Conservation (phyloP, 305 asterid genomes). For the Fraxinus nigra region DNA sequence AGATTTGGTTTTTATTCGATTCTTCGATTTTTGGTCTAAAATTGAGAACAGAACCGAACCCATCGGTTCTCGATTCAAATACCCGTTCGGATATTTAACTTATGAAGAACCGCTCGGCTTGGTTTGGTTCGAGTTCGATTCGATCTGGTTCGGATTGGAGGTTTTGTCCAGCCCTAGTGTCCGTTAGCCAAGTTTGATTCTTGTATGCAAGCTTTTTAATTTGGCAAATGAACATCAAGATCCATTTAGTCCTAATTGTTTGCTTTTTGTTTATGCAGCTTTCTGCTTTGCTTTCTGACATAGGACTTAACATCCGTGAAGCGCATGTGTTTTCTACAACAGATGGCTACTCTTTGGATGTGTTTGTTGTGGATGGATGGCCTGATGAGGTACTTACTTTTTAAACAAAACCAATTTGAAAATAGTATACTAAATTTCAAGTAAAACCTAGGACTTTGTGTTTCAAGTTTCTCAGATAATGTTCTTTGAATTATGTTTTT, state of each 20-base stretch:
- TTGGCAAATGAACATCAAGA: background rate
- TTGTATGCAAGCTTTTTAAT: background rate
- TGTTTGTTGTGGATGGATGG: slow-evolving; percentile 98
- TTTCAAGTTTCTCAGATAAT: background rate
- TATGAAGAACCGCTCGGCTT: too few species aligned
- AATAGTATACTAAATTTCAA: slow-evolving; percentile 1
- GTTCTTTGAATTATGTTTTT: background rate
- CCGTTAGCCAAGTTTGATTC: background rate
- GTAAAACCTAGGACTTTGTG: background rate
- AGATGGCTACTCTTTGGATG: slow-evolving; percentile 90
- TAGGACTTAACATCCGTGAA: slow-evolving; percentile 95
- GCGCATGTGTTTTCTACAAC: slow-evolving; percentile 95
- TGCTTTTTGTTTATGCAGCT: slow-evolving; percentile 51
- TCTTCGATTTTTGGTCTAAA: too few species aligned
- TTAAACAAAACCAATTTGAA: slow-evolving; percentile 23
- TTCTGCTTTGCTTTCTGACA: slow-evolving; percentile 91
- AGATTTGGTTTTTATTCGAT: too few species aligned
- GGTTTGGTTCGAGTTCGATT: too few species aligned
- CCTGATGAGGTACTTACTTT: slow-evolving; percentile 60
- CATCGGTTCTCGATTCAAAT: too few species aligned
- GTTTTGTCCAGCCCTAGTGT: background rate
- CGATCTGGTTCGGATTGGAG: too few species aligned
- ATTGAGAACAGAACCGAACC: too few species aligned
- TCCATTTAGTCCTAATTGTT: slow-evolving; percentile 1
- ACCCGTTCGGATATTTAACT: too few species aligned